A percentile compares a stretch with the other conserved stretches of the same genome.
These are phyloP conservation scores for Eutrema japonicum DNA, from an alignment of 345 rosid species.

Conservation along the genomic window DNA sequence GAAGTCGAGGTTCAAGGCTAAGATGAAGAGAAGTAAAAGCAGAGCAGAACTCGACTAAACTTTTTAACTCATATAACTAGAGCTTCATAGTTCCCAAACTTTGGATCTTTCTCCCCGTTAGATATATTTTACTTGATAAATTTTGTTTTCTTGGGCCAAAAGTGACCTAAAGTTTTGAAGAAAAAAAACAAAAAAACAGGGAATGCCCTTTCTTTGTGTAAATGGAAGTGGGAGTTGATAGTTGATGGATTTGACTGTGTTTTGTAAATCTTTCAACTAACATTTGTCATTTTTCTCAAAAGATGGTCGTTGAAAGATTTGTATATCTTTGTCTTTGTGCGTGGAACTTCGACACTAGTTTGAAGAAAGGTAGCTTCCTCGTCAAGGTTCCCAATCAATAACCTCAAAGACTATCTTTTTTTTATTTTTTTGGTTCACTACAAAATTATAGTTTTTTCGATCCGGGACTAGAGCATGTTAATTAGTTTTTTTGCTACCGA, in stretches of 20 bases:
- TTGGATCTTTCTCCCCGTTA: slow-evolving; percentile 27
- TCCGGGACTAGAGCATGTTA: background rate
- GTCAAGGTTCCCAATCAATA: slow-evolving; percentile 4
- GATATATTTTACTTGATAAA: slow-evolving; percentile 27
- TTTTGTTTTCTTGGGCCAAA: slow-evolving; percentile 37
- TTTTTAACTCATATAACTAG: slow-evolving; percentile 35
- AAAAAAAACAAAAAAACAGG: background rate
- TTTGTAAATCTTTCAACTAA: slow-evolving; percentile 26
- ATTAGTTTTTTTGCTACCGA: background rate
- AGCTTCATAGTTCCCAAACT: slow-evolving; percentile 31
- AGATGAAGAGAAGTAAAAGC: slow-evolving; percentile 92
- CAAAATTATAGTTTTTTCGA: background rate
- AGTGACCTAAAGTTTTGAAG: slow-evolving; percentile 13
- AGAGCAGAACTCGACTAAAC: slow-evolving; percentile 61
- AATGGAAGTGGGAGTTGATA: slow-evolving; percentile 38
- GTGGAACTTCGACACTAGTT: background rate
- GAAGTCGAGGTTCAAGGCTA: slow-evolving; percentile 94
- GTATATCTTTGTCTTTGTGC: background rate
- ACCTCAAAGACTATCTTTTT: background rate
- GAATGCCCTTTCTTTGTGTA: slow-evolving; percentile 28
- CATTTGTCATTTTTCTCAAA: slow-evolving; percentile 9
- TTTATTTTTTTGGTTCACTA: background rate
- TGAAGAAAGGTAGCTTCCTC: background rate
- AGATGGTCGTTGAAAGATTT: slow-evolving; percentile 2
- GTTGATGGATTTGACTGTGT: slow-evolving; percentile 14